Evolutionary conservation across 345 rosid species (phyloP), one percentile per base, ranked within the genome.

Genomic region (Angophora floribunda): DNA sequence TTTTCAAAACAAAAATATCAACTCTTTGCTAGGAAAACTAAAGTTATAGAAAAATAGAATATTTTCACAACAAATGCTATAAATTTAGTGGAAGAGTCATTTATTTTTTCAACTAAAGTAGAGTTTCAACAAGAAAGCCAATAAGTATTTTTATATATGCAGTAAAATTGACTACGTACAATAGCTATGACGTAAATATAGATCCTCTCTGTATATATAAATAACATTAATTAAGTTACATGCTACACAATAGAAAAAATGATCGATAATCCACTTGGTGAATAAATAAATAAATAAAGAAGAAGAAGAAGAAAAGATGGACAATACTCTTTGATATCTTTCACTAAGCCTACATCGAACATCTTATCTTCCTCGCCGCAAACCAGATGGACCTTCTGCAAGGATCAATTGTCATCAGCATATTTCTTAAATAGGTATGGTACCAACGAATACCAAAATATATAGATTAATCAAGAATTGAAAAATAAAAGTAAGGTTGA

Each of bases 291-390:
- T 36, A 36, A 36, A 36, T 2, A 4, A 36, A 36, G 41, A 49
- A 51, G 30, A 51, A 12, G 32, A 52, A 17, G 7, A 19, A 52
- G 45, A 53, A 57, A 88, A 55, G 3, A 22, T 53, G 14, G 21
- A 84, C 87, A 7, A 17, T 88, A 88, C 89, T 55, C 87, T 85
- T 85, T 88, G 45, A 85, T 15, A 59, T 87, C 51, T 2, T 47
- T 32, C 21, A 87, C 86, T 6, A 61, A 50, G 26, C 86, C 90
- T 86, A 86, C 6, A 84, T 80, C 63, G 88, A 91, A 89, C 30
- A 91, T 88, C 79, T 7, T 82, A 80, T 92, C 94, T 12, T 91
- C 36, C 49, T 59, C 57, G 36, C 91, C 93, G 89, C 90, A 91
- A 41, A 91, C 59, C 3, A 92, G 85, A 89, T 88, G 87, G 45